Percentiles rank a stretch among this genome's conserved stretches.
Conservation (phyloP, 176 grass and related monocot genomes). For the Aegilops bicornis region DNA sequence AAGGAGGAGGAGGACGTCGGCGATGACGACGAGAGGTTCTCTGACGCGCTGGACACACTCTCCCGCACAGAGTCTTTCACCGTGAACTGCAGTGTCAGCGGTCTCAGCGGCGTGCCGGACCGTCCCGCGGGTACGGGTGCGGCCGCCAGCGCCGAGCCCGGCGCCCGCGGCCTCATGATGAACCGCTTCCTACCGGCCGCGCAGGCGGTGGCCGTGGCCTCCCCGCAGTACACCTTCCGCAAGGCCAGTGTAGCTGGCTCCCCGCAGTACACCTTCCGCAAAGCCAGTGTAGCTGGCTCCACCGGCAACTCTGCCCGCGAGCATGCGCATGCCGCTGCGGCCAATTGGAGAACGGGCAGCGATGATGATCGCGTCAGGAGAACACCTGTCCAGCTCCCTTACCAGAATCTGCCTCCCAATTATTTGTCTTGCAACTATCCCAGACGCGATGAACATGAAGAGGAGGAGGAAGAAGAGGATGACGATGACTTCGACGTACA, state of each 20-base stretch:
- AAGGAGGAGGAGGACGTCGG: constrained; percentile 28
- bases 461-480: constrained; percentile 51
- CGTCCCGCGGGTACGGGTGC: background rate
- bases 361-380: constrained; percentile 47
- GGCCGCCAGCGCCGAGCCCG: constrained; percentile 13
- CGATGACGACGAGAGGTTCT: constrained; percentile 81
- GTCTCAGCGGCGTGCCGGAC: constrained; percentile 62
- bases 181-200: constrained; percentile 81
- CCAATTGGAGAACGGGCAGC: background rate
- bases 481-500: constrained; percentile 56
- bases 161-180: constrained; percentile 73
- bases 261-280: constrained; percentile 85
- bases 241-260: constrained; percentile 46
- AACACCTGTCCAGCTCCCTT: constrained; percentile 59
- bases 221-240: constrained; percentile 83
- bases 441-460: constrained; percentile 28
- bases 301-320: constrained; percentile 30
- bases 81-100: constrained; percentile 96
- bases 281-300: constrained; percentile 11
- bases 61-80: constrained; percentile 72
- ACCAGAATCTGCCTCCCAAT: constrained; percentile 64
- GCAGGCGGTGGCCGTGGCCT: constrained; percentile 72
- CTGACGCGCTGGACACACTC: constrained; percentile 87
- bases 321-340: constrained; percentile 5
- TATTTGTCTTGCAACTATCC: constrained; percentile 52